A percentile compares a stretch with the other conserved stretches of the same genome.
Evolutionary conservation across 176 grass and related monocot species (phyloP).

Genomic region (Carex scoparia): DNA sequence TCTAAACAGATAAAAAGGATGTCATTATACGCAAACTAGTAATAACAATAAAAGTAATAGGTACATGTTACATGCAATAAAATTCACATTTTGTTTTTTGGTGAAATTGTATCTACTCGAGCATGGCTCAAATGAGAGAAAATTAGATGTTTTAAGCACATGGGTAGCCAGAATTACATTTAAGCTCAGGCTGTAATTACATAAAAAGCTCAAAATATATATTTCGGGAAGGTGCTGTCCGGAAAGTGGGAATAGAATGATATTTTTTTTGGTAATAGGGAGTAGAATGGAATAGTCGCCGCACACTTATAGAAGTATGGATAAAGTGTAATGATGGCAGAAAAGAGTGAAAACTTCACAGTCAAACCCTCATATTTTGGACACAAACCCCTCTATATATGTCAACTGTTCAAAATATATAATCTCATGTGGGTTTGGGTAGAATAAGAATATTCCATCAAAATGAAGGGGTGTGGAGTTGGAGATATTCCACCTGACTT

Average conservation of each 20-base stretch:
- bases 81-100: background rate
- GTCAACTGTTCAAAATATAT: background rate
- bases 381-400: background rate
- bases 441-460: background rate
- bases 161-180: constrained; percentile 18
- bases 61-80: background rate
- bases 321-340: too few relatives aligned
- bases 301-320: background rate
- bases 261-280: background rate
- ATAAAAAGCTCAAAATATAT: background rate
- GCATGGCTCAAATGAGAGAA: background rate
- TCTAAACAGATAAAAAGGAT: constrained; percentile 25
- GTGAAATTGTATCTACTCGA: background rate
- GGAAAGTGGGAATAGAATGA: background rate
- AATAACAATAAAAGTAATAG: background rate
- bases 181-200: background rate
- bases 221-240: background rate
- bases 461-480: background rate
- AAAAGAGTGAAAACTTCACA: too few relatives aligned
- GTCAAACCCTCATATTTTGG: background rate
- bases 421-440: background rate
- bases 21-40: background rate
- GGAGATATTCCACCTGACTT: background rate
- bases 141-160: background rate
- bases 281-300: background rate